A percentile compares a stretch with the other conserved stretches of the same genome.
These are phyloP conservation scores for Claviceps cyperi DNA, from an alignment of 2,329 filamentous ascomycete genomes.

Conservation along the genomic window DNA sequence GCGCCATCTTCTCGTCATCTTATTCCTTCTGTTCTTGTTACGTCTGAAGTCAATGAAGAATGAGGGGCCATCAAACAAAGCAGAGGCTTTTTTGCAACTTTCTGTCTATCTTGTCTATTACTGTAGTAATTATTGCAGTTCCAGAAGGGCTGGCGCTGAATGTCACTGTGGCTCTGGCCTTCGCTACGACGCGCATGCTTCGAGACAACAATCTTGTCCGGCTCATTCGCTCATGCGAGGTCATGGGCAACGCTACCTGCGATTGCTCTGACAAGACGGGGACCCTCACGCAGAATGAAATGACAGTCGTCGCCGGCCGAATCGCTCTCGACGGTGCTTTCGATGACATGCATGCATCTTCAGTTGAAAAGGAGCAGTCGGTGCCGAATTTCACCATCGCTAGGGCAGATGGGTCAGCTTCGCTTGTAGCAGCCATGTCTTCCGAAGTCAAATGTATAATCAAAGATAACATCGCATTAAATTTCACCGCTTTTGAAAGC, in stretches of 20 bases:
- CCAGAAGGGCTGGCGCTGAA: conserved; percentile 47
- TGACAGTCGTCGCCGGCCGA: conserved; percentile 44
- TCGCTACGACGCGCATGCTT: conserved; percentile 48
- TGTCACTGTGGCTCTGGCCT: conserved; percentile 46
- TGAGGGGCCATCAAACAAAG: conserved; percentile 31
- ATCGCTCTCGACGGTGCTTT: conserved; percentile 28
- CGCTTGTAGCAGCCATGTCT: conserved; percentile 17
- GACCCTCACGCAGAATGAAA: conserved; percentile 49
- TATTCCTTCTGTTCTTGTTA: conserved; percentile 26
- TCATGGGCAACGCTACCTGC: conserved; percentile 49
- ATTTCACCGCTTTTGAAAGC: conserved; percentile 40
- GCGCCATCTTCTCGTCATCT: conserved; percentile 26
- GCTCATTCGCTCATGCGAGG: conserved; percentile 43
- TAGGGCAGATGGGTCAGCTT: conserved; percentile 15
- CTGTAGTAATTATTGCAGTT: conserved; percentile 44
- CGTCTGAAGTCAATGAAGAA: conserved; percentile 19
- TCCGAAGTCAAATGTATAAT: conserved; percentile 21
- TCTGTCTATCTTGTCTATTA: conserved; percentile 43
- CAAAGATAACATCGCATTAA: conserved; percentile 27
- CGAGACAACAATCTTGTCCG: conserved; percentile 49
- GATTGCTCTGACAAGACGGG: conserved; percentile 55
- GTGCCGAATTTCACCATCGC: conserved; percentile 11
- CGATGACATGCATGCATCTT: conserved; percentile 19
- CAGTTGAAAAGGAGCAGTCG: conserved; percentile 9
- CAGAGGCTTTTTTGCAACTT: conserved; percentile 44